phyloP scores from a whole-genome alignment of 306 rosid species.

The Sindora glabra region DNA sequence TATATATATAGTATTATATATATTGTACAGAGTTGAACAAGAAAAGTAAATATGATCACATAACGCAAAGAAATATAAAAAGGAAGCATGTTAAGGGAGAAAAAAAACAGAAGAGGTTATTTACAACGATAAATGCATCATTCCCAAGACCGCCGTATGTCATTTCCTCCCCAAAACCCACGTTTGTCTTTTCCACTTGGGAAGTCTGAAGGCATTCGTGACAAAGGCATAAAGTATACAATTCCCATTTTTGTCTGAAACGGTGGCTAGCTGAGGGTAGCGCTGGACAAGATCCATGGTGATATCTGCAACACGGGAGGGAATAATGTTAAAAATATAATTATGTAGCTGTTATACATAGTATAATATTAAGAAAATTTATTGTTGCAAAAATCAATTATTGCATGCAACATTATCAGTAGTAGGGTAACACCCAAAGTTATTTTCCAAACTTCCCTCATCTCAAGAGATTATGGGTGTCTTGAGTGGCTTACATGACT shows the following conservation, averaged over 20 bases:
- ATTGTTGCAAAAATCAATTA: no score
- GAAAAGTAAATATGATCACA: background rate
- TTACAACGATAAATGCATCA: conserved; percentile 35
- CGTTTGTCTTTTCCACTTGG: conserved; percentile 42
- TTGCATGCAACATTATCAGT: no score
- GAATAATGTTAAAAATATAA: no score
- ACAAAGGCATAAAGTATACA: conserved; percentile 29
- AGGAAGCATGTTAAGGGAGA: conserved; percentile 7
- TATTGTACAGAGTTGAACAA: no score
- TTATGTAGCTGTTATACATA: no score
- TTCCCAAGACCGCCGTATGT: no score
- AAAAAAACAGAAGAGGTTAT: background rate
- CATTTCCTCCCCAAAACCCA: conserved; percentile 36
- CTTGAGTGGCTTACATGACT: no score
- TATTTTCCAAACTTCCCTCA: no score
- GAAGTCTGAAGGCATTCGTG: conserved; percentile 36
- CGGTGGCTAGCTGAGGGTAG: conserved; percentile 27
- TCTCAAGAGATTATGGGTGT: no score
- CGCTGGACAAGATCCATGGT: conserved; percentile 25
- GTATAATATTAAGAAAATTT: no score
- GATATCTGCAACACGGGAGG: conserved; percentile 28
- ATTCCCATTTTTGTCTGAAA: conserved; percentile 29
- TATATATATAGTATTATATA: no score
- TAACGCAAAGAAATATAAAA: background rate
- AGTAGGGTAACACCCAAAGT: no score